These are phyloP conservation scores for Myotisia sp. DNA, from an alignment of 2,329 filamentous ascomycete species.

Conservation along the genomic window DNA sequence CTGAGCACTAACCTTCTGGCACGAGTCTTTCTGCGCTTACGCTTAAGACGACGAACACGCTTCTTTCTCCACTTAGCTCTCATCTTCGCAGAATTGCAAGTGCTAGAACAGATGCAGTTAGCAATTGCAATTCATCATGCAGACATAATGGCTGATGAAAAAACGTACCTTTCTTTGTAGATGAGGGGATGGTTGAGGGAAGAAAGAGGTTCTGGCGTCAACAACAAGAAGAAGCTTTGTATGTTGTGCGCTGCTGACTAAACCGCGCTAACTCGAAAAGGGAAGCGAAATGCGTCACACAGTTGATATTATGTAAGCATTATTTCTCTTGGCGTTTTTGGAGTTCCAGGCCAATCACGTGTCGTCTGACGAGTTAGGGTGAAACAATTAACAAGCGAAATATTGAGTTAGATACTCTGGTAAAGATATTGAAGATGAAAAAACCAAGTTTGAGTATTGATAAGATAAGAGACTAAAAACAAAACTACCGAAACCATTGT, in stretches of 20 bases:
- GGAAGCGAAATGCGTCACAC: too few species aligned
- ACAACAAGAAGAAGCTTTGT: constrained; percentile 18
- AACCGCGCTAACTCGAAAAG: constrained; percentile 19
- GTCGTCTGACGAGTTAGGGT: too few species aligned
- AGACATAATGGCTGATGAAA: constrained; percentile 1
- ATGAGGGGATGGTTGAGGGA: constrained; percentile 32
- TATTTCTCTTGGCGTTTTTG: too few species aligned
- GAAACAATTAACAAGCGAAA: too few species aligned
- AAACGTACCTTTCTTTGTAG: constrained; percentile 31
- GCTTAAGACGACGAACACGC: constrained; percentile 96
- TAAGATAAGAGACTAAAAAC: background rate
- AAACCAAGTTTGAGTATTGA: too few species aligned
- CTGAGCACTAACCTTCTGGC: constrained; percentile 67
- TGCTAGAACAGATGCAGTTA: constrained; percentile 11
- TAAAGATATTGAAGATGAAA: too few species aligned
- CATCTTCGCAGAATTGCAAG: constrained; percentile 39
- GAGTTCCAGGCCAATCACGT: too few species aligned
- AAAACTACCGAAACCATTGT: background rate
- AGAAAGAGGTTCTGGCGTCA: constrained; percentile 19
- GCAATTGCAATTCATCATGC: constrained; percentile 1
- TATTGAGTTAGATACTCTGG: too few species aligned
- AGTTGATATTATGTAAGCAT: too few species aligned
- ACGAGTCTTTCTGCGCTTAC: constrained; percentile 99
- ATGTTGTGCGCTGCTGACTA: constrained; percentile 27
- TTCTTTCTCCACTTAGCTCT: constrained; percentile 99